Percentiles rank a stretch among this genome's conserved stretches.
phyloP scores from a whole-genome alignment of 495 filamentous ascomycete species.

The Penicillium roqueforti region DNA sequence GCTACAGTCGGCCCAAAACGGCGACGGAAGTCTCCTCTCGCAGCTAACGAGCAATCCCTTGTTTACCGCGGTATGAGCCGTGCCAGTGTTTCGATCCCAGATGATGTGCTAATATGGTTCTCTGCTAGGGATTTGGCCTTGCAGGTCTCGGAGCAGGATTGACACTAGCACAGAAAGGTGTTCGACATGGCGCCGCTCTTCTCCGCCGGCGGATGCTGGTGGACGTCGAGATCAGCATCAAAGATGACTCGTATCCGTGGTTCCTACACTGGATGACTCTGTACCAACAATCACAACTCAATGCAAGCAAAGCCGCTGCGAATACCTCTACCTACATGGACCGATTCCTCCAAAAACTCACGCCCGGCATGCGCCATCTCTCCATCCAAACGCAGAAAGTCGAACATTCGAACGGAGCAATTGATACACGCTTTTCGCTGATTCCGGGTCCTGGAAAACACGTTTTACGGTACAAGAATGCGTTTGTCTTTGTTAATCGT shows the following conservation, averaged over 20 bases:
- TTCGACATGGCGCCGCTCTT: constrained; percentile 63
- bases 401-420: constrained; percentile 57
- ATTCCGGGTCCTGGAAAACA: constrained; percentile 87
- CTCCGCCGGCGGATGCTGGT: constrained; percentile 84
- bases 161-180: constrained; percentile 68
- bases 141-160: constrained; percentile 76
- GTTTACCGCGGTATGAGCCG: constrained; percentile 57
- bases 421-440: constrained; percentile 76
- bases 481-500: constrained; percentile 80
- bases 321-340: constrained; percentile 46
- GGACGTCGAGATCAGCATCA: constrained; percentile 88
- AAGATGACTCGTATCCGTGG: constrained; percentile 92
- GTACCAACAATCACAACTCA: constrained; percentile 60
- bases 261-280: constrained; percentile 89
- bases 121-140: constrained; percentile 68
- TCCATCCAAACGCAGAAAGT: constrained; percentile 63
- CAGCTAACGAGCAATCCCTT: constrained; percentile 63
- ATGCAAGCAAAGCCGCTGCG: constrained; percentile 33
- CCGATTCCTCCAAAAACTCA: constrained; percentile 53
- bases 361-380: constrained; percentile 61
- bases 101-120: not conserved
- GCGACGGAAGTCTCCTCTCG: constrained; percentile 44
- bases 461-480: constrained; percentile 76
- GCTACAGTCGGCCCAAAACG: constrained; percentile 25
- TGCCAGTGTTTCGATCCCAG: not conserved